These are phyloP conservation scores for Furcasterigmium sp. DNA, from an alignment of 2,329 filamentous ascomycete species.

Conservation along the genomic window DNA sequence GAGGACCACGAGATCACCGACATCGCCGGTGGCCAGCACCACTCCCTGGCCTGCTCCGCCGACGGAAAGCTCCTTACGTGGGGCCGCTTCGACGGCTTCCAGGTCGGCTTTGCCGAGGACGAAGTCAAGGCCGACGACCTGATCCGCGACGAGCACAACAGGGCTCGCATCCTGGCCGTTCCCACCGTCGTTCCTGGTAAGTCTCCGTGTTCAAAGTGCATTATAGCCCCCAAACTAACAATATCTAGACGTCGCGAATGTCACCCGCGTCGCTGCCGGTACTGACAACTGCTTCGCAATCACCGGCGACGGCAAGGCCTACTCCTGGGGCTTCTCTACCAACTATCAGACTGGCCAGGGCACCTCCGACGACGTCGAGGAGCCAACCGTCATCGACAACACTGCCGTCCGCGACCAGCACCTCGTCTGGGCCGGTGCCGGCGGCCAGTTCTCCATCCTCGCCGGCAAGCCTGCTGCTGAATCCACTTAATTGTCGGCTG, in stretches of 20 bases:
- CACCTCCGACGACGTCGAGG: constrained; percentile 71
- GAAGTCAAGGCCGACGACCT: constrained; percentile 52
- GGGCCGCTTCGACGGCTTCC: constrained; percentile 52
- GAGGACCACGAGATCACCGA: constrained; percentile 57
- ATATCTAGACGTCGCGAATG: constrained; percentile 42
- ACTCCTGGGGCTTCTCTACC: constrained; percentile 75
- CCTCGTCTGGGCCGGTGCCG: constrained; percentile 75
- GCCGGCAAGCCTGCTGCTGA: constrained; percentile 39
- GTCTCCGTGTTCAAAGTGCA: constrained; percentile 13
- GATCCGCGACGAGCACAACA: constrained; percentile 58
- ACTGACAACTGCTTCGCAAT: constrained; percentile 73
- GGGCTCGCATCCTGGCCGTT: constrained; percentile 65
- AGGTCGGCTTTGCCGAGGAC: constrained; percentile 51
- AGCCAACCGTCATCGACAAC: constrained; percentile 78
- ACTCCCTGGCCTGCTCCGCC: constrained; percentile 60
- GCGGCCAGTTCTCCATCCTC: constrained; percentile 76
- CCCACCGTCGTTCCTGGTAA: constrained; percentile 57
- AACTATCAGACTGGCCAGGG: constrained; percentile 78
- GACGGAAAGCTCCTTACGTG: constrained; percentile 54
- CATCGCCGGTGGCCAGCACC: constrained; percentile 66
- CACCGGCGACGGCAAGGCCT: constrained; percentile 64
- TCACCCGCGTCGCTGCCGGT: constrained; percentile 56
- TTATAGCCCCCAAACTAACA: background rate
- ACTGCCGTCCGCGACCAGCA: constrained; percentile 71
- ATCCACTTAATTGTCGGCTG: too few species aligned